Conservation (phyloP, 768 basidiomycete species). For the Austroboletus eburneus region DNA sequence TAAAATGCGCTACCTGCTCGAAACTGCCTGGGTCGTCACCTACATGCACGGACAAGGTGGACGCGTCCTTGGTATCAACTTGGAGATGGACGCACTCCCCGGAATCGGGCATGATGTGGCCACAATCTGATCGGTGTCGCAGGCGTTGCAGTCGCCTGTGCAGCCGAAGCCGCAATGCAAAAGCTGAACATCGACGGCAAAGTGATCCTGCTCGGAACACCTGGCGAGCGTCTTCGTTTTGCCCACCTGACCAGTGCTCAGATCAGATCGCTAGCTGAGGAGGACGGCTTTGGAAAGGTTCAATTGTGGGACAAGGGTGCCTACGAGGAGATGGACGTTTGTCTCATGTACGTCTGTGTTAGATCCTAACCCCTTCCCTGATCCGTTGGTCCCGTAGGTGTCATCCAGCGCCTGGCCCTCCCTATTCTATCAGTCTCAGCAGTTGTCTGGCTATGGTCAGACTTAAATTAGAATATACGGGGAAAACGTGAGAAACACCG, state of each 20-base stretch:
- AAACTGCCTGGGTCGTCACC: constrained; percentile 77
- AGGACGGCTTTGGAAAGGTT: constrained; percentile 70
- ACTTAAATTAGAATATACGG: constrained; percentile 58
- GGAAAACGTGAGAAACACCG: constrained; percentile 57
- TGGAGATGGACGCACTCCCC: constrained; percentile 37
- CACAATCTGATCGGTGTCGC: constrained; percentile 88
- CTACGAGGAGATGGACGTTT: constrained; percentile 73
- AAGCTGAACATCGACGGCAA: constrained; percentile 62
- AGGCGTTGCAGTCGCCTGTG: constrained; percentile 70
- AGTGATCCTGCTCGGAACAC: constrained; percentile 70
- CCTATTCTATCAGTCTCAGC: constrained; percentile 60
- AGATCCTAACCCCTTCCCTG: neutral
- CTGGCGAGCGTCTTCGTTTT: constrained; percentile 41
- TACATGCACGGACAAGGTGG: constrained; percentile 70
- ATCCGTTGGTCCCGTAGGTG: constrained; percentile 45
- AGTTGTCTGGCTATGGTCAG: constrained; percentile 61
- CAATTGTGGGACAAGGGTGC: constrained; percentile 64
- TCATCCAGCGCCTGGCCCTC: constrained; percentile 77
- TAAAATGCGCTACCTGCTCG: constrained; percentile 54
- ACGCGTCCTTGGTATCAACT: constrained; percentile 71
- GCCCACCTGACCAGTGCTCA: neutral
- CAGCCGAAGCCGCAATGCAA: constrained; percentile 60
- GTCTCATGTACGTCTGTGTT: constrained; percentile 75
- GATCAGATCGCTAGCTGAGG: constrained; percentile 63
- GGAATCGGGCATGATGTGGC: constrained; percentile 70